These are phyloP conservation scores for Penicillium sclerotiorum DNA, from an alignment of 2,329 filamentous ascomycete species.

Conservation along the genomic window DNA sequence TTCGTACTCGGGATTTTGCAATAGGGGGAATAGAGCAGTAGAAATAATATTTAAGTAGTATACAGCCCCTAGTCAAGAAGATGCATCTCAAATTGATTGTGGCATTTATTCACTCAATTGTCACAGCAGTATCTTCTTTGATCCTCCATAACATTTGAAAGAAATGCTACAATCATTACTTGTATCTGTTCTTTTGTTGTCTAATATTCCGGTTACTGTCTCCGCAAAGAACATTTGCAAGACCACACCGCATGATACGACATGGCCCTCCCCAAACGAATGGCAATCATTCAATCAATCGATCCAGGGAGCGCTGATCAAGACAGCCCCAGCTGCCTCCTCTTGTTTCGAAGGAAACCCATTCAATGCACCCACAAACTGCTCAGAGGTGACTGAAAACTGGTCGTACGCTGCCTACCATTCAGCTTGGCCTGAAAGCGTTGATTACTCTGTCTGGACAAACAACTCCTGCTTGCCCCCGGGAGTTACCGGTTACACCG, in stretches of 20 bases:
- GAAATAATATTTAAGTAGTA: too few species aligned
- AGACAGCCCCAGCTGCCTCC: slow-evolving; percentile 30
- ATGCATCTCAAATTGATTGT: too few species aligned
- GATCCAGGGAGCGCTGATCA: slow-evolving; percentile 26
- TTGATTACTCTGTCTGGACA: slow-evolving; percentile 32
- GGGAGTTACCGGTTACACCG: slow-evolving; percentile 24
- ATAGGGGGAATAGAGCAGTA: too few species aligned
- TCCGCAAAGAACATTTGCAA: slow-evolving; percentile 15
- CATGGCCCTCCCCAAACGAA: slow-evolving; percentile 24
- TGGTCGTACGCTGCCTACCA: slow-evolving; percentile 37
- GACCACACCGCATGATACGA: slow-evolving; percentile 12
- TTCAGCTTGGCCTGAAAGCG: slow-evolving; percentile 33
- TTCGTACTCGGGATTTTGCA: too few species aligned
- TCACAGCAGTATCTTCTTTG: too few species aligned
- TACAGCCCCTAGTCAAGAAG: too few species aligned
- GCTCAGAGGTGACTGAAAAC: slow-evolving; percentile 25
- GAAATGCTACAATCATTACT: too few species aligned
- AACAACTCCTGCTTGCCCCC: slow-evolving; percentile 40
- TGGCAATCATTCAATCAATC: slow-evolving; percentile 26
- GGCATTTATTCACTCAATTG: too few species aligned
- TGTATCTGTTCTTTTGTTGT: too few species aligned
- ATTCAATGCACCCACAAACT: slow-evolving; percentile 28
- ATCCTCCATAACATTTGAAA: too few species aligned
- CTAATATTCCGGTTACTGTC: not conserved
- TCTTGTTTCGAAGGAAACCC: slow-evolving; percentile 35